phyloP scores from a whole-genome alignment of 1,139 yeast genomes.

The Yamadazyma kanchanaburiensis region DNA sequence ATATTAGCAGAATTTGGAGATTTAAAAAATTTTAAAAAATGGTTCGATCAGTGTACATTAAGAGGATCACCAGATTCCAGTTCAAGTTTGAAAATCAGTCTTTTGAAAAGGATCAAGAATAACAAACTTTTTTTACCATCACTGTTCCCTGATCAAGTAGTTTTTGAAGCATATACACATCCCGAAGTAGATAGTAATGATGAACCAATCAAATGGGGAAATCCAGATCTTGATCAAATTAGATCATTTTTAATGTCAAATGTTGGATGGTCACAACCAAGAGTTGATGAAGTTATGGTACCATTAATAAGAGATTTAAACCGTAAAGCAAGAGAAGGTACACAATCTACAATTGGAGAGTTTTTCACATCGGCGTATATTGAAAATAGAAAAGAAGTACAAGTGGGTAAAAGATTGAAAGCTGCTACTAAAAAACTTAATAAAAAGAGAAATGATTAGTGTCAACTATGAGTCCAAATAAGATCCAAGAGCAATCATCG shows the following conservation, averaged over 20 bases:
- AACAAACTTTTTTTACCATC: slow-evolving; percentile 63
- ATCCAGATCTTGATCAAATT: slow-evolving; percentile 78
- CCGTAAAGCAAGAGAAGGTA: slow-evolving; percentile 49
- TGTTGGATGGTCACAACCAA: slow-evolving; percentile 79
- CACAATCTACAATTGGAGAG: slow-evolving; percentile 55
- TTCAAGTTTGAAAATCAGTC: slow-evolving; percentile 38
- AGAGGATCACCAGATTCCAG: slow-evolving; percentile 16
- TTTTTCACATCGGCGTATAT: slow-evolving; percentile 55
- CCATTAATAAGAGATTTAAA: slow-evolving; percentile 85
- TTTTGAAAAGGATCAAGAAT: slow-evolving; percentile 52
- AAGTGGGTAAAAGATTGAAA: slow-evolving; percentile 57
- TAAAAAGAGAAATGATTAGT: slow-evolving; percentile 12
- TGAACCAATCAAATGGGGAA: slow-evolving; percentile 85
- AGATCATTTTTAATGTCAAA: slow-evolving; percentile 64
- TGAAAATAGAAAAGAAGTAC: slow-evolving; percentile 41
- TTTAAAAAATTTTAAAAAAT: slow-evolving; percentile 29
- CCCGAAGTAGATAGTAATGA: slow-evolving; percentile 85
- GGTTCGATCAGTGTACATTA: slow-evolving; percentile 35
- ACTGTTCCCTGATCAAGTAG: slow-evolving; percentile 67
- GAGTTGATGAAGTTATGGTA: slow-evolving; percentile 81
- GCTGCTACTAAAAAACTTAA: slow-evolving; percentile 54
- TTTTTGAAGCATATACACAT: slow-evolving; percentile 65
- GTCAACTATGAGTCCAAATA: no score
- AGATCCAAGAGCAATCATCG: no score
- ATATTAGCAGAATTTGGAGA: slow-evolving; percentile 80